Base-by-base conservation (phyloP, 2,329 filamentous ascomycete genomes). In the Aspergillus tanneri region DNA sequence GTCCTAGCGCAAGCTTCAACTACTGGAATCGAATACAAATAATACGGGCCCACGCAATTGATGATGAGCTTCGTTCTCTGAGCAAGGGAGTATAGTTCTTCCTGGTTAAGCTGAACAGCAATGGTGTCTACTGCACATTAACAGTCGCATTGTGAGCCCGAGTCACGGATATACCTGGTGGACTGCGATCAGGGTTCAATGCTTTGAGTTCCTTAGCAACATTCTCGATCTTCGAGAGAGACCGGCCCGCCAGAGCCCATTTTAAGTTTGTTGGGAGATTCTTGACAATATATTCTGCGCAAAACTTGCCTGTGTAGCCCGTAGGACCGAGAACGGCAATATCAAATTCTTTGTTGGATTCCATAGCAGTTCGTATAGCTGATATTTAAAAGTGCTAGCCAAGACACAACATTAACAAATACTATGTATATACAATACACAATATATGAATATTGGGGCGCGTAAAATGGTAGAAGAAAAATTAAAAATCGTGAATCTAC, bases 211-310 rank as follows among this genome's bases (percentile, higher is more conserved):
- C 82, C 43, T 83, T 74, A 6, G 84, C 82, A 9, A 96, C 70
- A 32, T 73, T 71, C 56, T 86, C 79, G 4, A 97, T 78, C 68
- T 96, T 96, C 40, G 77, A 73, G 40, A 78, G 74, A n/a, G 88
- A 91, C 21, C 91, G 86, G 23, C 91, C 91, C 37, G 90, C 88
- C 46, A 96, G 76, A 11, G 89, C 91, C 91, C 91, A 96, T 74
- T 83, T 90, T 53, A 95, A 69, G 65, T 89, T 81, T 14, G 86
- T 88, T 0, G 90, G 87, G 1, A 90, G 75, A 55, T 81, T 73
- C 11, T 77, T 78, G 43, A 83, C 78, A 61, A 96, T 86, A 68
- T 93, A 83, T 66, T 95, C 85, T 22, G 85, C 85, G 2, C 84
- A 84, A 57, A 87, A 77, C 56, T 82, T 85, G 30, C 91, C 91